Base-by-base conservation (phyloP, 768 basidiomycete genomes). In the Boletus sensibilis region DNA sequence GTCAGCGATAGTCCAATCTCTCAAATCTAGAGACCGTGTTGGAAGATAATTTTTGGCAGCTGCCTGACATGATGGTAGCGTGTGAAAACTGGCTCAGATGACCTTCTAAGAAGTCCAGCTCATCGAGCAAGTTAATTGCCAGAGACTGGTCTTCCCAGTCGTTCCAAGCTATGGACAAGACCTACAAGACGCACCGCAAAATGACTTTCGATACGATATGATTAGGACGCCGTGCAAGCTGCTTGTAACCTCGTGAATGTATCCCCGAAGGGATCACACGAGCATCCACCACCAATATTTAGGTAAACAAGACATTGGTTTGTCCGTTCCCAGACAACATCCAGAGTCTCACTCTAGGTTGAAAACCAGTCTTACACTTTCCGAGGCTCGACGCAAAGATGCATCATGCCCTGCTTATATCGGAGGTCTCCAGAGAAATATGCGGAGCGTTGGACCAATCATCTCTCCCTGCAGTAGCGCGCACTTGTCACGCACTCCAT, bases 361-460 rank as follows among this genome's bases (percentile, higher is more conserved):
- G 18, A 42, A 47, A 37, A 25, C 2, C n/a, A 31, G 18, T 18
- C 11, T 40, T 25, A 31, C 29, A 18, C 27, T 38, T 21, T 42
- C 38, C 25, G 46, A 40, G 25, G 12, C 25, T 46, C 23, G 4
- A 44, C 45, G 13, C 21, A 43, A 48, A 31, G 23, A 67, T 68
- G 66, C 67, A 67, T 35, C 50, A 56, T 44, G 66, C 63, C n/a
- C 33, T 68, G 3, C 45, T 66, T 6, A 66, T 67, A 53, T 68
- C 64, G 6, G 66, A 67, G 45, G 4, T 67, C 21, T 38, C 29
- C 5, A 53, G 50, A 12, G 63, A 68, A 52, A 60, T 67, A 27
- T 68, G 64, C 47, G 55, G 23, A 10, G 8, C 5, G 25, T 16
- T 53, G 42, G 61, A 58, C 33, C 41, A 55, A 3, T 23, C 56